Evolutionary conservation across 2,329 filamentous ascomycete species (phyloP).

Genomic region (Xylariaceae sp.): DNA sequence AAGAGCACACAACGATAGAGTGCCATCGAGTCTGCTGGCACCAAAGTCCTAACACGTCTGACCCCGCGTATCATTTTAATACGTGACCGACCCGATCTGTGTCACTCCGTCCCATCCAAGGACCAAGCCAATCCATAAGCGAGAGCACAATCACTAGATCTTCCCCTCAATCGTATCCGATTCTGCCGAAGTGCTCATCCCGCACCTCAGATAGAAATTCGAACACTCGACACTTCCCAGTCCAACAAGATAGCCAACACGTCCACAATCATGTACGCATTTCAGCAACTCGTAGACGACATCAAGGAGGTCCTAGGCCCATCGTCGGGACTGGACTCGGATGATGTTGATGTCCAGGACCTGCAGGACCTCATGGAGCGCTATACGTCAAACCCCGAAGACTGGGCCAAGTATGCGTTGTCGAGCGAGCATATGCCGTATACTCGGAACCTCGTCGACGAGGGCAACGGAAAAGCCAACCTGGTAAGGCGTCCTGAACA

Average conservation of each 20-base stretch:
- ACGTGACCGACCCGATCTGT: constrained; percentile 21
- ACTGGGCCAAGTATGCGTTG: constrained; percentile 73
- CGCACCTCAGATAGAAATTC: constrained; percentile 2
- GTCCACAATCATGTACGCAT: constrained; percentile 39
- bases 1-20: too few species aligned
- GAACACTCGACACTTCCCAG: constrained; percentile 1
- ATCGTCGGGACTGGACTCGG: constrained; percentile 74
- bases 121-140: not conserved
- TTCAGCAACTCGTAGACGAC: constrained; percentile 66
- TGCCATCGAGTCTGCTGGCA: not conserved
- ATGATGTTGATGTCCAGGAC: constrained; percentile 70
- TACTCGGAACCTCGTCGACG: constrained; percentile 83
- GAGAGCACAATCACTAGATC: not conserved
- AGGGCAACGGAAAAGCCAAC: constrained; percentile 68
- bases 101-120: constrained; percentile 6
- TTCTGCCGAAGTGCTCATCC: constrained; percentile 6
- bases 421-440: constrained; percentile 66
- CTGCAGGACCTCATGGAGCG: constrained; percentile 67
- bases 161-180: constrained; percentile 4
- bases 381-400: constrained; percentile 62
- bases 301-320: constrained; percentile 72
- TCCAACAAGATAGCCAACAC: constrained; percentile 1
- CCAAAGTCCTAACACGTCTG: not conserved
- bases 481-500: constrained; percentile 36
- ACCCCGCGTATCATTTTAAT: constrained; percentile 3